Evolutionary conservation across 2,329 filamentous ascomycete genomes (phyloP).

Genomic region (Penicillium sp.): DNA sequence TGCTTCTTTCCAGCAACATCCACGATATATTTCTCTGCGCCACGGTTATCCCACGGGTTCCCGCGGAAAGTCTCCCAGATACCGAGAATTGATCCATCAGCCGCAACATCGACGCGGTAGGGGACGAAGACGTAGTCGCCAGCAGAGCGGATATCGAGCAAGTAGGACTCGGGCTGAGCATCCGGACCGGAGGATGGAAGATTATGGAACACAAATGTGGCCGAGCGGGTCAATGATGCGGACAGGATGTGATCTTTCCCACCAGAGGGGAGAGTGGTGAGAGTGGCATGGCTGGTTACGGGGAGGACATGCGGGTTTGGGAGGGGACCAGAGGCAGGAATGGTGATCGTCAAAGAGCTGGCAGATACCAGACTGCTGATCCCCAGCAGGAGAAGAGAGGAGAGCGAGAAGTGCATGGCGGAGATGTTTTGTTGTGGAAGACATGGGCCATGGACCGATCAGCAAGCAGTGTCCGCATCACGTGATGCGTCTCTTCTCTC

Average conservation of each 20-base stretch:
- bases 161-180: slow-evolving; percentile 57
- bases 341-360: slow-evolving; percentile 36
- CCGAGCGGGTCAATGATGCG: slow-evolving; percentile 64
- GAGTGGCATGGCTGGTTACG: slow-evolving; percentile 52
- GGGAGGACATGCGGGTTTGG: slow-evolving; percentile 43
- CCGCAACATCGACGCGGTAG: slow-evolving; percentile 66
- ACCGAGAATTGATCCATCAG: slow-evolving; percentile 51
- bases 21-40: slow-evolving; percentile 49
- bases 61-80: slow-evolving; percentile 85
- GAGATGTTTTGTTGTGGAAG: background rate
- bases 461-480: background rate
- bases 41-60: slow-evolving; percentile 86
- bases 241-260: slow-evolving; percentile 50
- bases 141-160: slow-evolving; percentile 74
- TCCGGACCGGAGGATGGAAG: slow-evolving; percentile 45
- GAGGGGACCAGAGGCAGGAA: slow-evolving; percentile 43
- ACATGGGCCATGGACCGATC: background rate
- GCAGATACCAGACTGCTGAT: background rate
- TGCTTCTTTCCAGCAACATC: slow-evolving; percentile 25
- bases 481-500: background rate
- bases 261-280: slow-evolving; percentile 43
- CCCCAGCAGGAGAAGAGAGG: slow-evolving; percentile 2
- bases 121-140: slow-evolving; percentile 70
- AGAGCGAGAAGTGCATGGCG: slow-evolving; percentile 5
- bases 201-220: slow-evolving; percentile 73